Conservation (phyloP, 2,329 filamentous ascomycete species). For the Aphanoascus verrucosus region DNA sequence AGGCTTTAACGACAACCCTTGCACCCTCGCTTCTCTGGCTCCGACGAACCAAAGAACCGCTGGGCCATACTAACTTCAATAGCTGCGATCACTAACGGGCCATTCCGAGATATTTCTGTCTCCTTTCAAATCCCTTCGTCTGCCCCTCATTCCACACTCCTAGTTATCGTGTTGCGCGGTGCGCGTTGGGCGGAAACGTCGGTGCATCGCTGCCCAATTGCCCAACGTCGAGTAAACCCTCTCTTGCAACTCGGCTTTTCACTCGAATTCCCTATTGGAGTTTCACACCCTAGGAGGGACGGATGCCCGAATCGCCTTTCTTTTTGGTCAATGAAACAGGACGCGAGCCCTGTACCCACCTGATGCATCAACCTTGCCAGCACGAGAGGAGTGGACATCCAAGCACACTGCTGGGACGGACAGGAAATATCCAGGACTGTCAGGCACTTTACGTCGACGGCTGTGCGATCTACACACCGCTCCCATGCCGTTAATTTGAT, state of each 20-base stretch:
- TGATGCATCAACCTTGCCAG: neutral
- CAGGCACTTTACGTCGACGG: neutral
- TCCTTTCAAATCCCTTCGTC: neutral
- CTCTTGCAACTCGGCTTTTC: neutral
- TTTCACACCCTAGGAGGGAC: neutral
- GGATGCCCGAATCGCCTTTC: neutral
- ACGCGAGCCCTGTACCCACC: neutral
- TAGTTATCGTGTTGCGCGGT: neutral
- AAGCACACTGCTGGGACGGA: neutral
- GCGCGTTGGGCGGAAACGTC: neutral
- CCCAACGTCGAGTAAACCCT: neutral
- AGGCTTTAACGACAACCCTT: too few relatives aligned
- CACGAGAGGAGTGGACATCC: neutral
- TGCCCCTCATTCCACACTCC: neutral
- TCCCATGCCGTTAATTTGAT: neutral
- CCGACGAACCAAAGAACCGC: neutral
- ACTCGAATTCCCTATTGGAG: neutral
- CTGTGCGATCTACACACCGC: neutral
- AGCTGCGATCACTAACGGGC: neutral
- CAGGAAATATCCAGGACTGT: neutral
- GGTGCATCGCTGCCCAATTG: constrained; percentile 3
- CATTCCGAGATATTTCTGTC: neutral
- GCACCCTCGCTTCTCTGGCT: too few relatives aligned
- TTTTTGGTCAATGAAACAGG: neutral
- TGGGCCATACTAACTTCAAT: neutral